Evolutionary conservation across 352 stramenopile species (phyloP).

Genomic region (Thalassiosira exigua): DNA sequence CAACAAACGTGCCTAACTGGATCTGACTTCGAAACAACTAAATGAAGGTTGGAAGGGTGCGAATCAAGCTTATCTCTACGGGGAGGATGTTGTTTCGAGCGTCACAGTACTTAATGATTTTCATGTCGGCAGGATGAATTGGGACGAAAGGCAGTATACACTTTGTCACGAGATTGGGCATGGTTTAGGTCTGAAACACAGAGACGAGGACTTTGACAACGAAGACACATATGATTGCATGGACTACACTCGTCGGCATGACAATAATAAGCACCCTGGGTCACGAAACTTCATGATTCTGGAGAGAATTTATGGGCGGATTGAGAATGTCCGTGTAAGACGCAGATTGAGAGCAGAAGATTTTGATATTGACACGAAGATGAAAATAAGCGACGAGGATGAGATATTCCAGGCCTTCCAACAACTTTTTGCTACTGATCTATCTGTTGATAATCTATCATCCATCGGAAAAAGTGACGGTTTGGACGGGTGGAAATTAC

Average conservation of each 20-base stretch:
- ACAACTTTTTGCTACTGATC: neutral
- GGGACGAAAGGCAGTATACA: slow-evolving; percentile 42
- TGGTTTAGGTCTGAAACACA: slow-evolving; percentile 10
- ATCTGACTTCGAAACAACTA: too few species aligned
- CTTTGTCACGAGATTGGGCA: slow-evolving; percentile 41
- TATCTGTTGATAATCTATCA: too few species aligned
- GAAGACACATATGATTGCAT: slow-evolving; percentile 56
- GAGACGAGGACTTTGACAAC: slow-evolving; percentile 31
- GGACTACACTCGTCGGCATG: slow-evolving; percentile 58
- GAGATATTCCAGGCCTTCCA: neutral
- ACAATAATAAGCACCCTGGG: slow-evolving; percentile 40
- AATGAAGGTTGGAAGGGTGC: slow-evolving; percentile 1
- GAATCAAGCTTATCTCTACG: neutral
- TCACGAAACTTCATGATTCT: slow-evolving; percentile 51
- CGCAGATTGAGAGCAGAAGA: neutral
- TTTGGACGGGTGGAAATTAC: slow-evolving; percentile 3
- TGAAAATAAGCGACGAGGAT: neutral
- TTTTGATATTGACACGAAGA: neutral
- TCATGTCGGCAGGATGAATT: neutral
- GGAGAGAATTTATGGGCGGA: slow-evolving; percentile 23
- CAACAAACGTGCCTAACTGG: too few species aligned
- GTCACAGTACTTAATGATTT: neutral
- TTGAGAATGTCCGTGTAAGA: slow-evolving; percentile 31
- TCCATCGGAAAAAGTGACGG: neutral
- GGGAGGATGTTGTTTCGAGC: neutral